A percentile compares a stretch with the other conserved stretches of the same genome.
Evolutionary conservation across 495 filamentous ascomycete genomes (phyloP).

Genomic region (Trichoderma gamsii): DNA sequence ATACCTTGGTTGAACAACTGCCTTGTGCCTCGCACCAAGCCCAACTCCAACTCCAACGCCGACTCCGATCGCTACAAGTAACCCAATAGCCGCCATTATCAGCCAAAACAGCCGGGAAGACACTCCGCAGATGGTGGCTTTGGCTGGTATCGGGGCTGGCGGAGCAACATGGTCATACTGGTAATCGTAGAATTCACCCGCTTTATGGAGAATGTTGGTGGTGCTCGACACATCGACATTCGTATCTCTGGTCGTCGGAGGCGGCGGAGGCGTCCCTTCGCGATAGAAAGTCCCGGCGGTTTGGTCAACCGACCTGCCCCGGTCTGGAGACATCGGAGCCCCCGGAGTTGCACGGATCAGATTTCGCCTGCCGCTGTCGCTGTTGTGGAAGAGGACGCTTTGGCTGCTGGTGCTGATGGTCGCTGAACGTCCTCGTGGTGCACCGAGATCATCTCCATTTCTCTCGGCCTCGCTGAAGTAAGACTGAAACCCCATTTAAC

Average conservation of each 20-base stretch:
- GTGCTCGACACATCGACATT: slow-evolving; percentile 19
- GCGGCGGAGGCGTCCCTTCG: slow-evolving; percentile 30
- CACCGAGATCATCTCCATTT: neutral
- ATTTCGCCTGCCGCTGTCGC: neutral
- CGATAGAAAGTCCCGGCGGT: slow-evolving; percentile 29
- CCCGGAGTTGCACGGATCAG: neutral
- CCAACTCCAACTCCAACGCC: slow-evolving; percentile 37
- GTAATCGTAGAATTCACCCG: slow-evolving; percentile 17
- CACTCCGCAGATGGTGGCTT: slow-evolving; percentile 24
- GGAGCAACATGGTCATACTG: slow-evolving; percentile 7
- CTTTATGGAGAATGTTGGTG: slow-evolving; percentile 10
- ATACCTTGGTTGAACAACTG: slow-evolving; percentile 23
- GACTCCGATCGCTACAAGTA: slow-evolving; percentile 32
- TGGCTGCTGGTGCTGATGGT: neutral
- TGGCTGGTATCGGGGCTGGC: slow-evolving; percentile 9
- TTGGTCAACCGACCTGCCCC: slow-evolving; percentile 12
- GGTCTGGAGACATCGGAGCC: neutral
- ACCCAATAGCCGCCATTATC: slow-evolving; percentile 20
- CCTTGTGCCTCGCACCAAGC: slow-evolving; percentile 17
- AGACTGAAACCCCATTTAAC: neutral
- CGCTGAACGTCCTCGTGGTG: neutral
- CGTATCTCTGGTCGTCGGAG: slow-evolving; percentile 19
- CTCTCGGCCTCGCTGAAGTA: neutral
- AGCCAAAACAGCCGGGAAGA: slow-evolving; percentile 29
- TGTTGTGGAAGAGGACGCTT: neutral